Evolutionary conservation across 129 eudicot species (phyloP), one percentile per base, ranked within the genome.

Genomic region (Glebionis coronaria): DNA sequence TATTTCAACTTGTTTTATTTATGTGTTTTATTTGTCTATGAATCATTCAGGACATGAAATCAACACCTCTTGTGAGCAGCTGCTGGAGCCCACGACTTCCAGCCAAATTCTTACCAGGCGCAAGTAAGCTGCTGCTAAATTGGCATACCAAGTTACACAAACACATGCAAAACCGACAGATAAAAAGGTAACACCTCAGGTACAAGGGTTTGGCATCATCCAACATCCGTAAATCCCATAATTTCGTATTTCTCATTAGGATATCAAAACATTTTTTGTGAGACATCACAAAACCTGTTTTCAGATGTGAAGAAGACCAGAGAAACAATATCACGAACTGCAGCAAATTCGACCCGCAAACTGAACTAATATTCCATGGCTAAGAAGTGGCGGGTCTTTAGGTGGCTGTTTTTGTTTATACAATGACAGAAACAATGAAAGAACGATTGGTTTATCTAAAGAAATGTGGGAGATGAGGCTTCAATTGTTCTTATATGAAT

Each of bases 261-360:
- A 69, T 27, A 76, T 63, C 73, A 82, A 50, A 38, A 51, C 27
- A 20, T 75, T 52, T 42, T 71, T 73, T 58, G 56, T 63, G 53
- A 74, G 44, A 70, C 61, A 38, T n/a, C 42, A 20, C 28, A 28
- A 50, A 72, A 12, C 51, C 53, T 72, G 12, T 49, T 42, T 54
- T 88, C 82, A 90, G 18, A 77, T 87, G 76, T 73, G 82, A 72
- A 82, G 85, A 54, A 84, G 83, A 40, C 91, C 86, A n/a, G n/a
- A 56, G 90, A 66, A 65, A 82, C 75, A 44, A 78, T 38, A 60
- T 86, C 86, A 4, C 79, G 76, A 5, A 63, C 76, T 18, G 91
- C 56, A 50, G 63, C 63, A 11, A 87, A 40, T 19, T 84, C 88
- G 94, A 59, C 65, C 79, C 50, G 87, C 88, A 38, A 91, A 76